Base-by-base conservation (phyloP, 345 rosid genomes). In the Populus pruinosa region DNA sequence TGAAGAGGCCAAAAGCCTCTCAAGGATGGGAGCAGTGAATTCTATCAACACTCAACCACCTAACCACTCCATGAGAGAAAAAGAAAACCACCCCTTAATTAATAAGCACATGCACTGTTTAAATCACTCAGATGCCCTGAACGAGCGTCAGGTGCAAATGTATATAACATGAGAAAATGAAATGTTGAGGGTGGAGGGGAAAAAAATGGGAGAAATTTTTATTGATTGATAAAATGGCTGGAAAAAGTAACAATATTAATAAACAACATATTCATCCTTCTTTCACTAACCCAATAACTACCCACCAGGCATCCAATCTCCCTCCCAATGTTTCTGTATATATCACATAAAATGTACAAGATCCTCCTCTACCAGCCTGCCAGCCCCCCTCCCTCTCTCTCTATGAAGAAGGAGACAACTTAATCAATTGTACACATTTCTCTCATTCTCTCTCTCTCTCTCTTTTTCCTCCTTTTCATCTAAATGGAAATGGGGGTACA, bases 291-390 rank as follows among this genome's bases (percentile, higher is more conserved):
- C 89, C 86, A 82, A 83, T 73, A 80, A 87, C 82, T 77, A 88
- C 86, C 87, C 87, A 79, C 89, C 88, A 83, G 77, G 72, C 80
- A 72, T 78, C 86, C 85, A 79, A 78, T 76, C 77, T 84, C 87
- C 85, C 87, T 68, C 80, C 88, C 85, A 79, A 79, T 78, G 20
- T 81, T 69, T 82, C 82, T 80, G 87, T 87, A 90, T 87, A 85
- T 82, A 82, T 81, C 85, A 86, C 89, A 81, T 82, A 82, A 88
- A 80, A 90, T 82, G 83, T 87, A 87, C 88, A 78, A 83, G 44
- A 78, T 79, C 83, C 79, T 82, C 84, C 33, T 77, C 87, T 78
- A 78, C 84, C 86, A 78, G 85, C 85, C 83, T 43, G 83, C 86
- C 81, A 78, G 73, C 43, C 64, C 71, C 67, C 71, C 72, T 70